phyloP scores from a whole-genome alignment of 352 stramenopile species.

The Ophiocytium majus region DNA sequence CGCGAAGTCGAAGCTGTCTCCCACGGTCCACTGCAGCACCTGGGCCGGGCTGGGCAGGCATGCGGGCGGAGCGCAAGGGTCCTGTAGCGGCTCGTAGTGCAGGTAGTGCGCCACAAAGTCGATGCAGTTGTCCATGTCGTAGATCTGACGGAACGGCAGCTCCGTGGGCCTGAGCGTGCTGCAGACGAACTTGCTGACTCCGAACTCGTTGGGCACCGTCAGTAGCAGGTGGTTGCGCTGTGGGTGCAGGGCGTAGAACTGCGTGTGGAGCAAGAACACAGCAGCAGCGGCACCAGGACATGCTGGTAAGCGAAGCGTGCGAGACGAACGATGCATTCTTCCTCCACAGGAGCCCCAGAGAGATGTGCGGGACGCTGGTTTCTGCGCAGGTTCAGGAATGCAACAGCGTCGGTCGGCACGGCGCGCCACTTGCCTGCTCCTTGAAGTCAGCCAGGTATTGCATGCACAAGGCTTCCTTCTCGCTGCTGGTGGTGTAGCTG shows the following conservation, averaged over 20 bases:
- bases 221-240: slow-evolving; percentile 74
- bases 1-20: slow-evolving; percentile 86
- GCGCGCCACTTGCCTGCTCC: neutral
- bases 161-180: slow-evolving; percentile 85
- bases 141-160: slow-evolving; percentile 79
- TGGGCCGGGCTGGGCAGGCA: slow-evolving; percentile 72
- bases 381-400: too few relatives aligned
- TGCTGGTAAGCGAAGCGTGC: too few relatives aligned
- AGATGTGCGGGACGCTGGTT: too few relatives aligned
- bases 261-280: slow-evolving; percentile 54
- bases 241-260: slow-evolving; percentile 82
- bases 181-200: slow-evolving; percentile 87
- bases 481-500: slow-evolving; percentile 65
- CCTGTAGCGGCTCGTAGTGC: slow-evolving; percentile 86
- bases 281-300: neutral
- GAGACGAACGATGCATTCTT: too few relatives aligned
- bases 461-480: slow-evolving; percentile 85
- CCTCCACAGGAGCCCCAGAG: too few relatives aligned
- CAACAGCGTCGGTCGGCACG: too few relatives aligned
- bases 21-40: slow-evolving; percentile 76
- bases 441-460: slow-evolving; percentile 85
- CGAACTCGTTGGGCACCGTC: slow-evolving; percentile 82
- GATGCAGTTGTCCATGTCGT: slow-evolving; percentile 76
- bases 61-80: slow-evolving; percentile 68
- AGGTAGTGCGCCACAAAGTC: slow-evolving; percentile 83